Percentiles rank a stretch among this genome's conserved stretches.
Conservation (phyloP, 306 rosid species). For the Pterocarpus santalinus region DNA sequence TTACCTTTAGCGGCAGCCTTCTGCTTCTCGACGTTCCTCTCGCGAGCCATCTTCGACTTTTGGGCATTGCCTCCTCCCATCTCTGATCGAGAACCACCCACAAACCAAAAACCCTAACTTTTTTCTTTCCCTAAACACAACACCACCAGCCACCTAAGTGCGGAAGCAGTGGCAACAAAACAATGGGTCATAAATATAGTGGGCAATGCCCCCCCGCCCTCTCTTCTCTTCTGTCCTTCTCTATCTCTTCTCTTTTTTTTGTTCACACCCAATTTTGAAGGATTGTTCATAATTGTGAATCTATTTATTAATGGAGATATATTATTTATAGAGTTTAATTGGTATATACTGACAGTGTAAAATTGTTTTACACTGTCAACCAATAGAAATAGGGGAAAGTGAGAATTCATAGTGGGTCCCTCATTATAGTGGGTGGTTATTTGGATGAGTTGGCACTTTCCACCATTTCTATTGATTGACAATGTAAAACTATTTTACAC, state of each 20-base stretch:
- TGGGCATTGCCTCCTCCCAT: conserved; percentile 98
- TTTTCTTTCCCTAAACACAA: background rate
- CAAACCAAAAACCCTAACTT: conserved; percentile 62
- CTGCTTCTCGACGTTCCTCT: conserved; percentile 80
- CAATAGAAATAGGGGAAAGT: too few species aligned
- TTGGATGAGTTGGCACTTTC: too few species aligned
- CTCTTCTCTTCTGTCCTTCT: too few species aligned
- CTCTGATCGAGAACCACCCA: conserved; percentile 47
- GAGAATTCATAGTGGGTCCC: too few species aligned
- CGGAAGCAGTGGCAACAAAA: background rate
- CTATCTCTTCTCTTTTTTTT: too few species aligned
- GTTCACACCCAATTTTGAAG: background rate
- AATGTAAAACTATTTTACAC: too few species aligned
- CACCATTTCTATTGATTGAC: too few species aligned
- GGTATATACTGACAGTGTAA: too few species aligned
- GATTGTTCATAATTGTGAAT: background rate
- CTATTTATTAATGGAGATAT: too few species aligned
- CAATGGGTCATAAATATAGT: background rate
- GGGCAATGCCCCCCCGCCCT: background rate
- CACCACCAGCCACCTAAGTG: background rate
- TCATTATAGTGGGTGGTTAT: too few species aligned
- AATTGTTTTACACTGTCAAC: too few species aligned
- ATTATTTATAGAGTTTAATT: too few species aligned
- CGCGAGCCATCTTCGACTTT: conserved; percentile 88
- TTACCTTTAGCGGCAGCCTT: conserved; percentile 65